A percentile compares a stretch with the other conserved stretches of the same genome.
These are phyloP conservation scores for Fusarium ambrosium DNA, from an alignment of 2,329 filamentous ascomycete species.

Conservation along the genomic window DNA sequence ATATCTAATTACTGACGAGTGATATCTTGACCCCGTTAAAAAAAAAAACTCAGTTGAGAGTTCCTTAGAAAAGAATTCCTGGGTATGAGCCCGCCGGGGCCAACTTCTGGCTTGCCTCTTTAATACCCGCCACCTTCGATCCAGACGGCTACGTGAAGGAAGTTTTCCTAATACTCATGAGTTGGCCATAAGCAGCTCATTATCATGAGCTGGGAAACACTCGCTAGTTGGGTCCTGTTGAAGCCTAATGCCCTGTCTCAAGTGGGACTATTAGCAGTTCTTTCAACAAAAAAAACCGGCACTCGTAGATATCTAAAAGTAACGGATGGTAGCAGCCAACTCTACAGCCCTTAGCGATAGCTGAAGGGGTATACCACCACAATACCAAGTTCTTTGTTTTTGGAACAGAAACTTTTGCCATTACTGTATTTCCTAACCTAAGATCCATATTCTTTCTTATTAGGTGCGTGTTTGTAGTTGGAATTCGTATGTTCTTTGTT, in stretches of 20 bases:
- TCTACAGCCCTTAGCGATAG: background rate
- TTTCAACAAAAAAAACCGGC: background rate
- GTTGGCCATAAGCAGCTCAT: background rate
- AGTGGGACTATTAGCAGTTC: background rate
- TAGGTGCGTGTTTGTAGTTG: background rate
- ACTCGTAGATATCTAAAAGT: background rate
- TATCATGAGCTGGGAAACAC: no score
- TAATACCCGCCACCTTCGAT: background rate
- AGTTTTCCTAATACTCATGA: background rate
- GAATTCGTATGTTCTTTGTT: background rate
- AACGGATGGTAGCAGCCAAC: background rate
- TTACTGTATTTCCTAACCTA: background rate
- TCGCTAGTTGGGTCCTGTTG: background rate
- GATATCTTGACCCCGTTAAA: rapidly evolving
- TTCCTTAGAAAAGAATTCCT: no score
- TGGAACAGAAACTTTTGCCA: background rate
- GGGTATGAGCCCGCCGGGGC: background rate
- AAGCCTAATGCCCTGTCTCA: background rate
- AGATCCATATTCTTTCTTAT: background rate
- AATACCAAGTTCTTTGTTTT: background rate
- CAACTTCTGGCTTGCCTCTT: background rate
- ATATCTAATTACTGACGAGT: background rate
- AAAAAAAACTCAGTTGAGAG: no score
- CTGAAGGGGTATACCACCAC: background rate
- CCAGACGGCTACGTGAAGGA: background rate